Evolutionary conservation across 495 filamentous ascomycete genomes (phyloP).

Genomic region (Hypoxylon subgilvum): DNA sequence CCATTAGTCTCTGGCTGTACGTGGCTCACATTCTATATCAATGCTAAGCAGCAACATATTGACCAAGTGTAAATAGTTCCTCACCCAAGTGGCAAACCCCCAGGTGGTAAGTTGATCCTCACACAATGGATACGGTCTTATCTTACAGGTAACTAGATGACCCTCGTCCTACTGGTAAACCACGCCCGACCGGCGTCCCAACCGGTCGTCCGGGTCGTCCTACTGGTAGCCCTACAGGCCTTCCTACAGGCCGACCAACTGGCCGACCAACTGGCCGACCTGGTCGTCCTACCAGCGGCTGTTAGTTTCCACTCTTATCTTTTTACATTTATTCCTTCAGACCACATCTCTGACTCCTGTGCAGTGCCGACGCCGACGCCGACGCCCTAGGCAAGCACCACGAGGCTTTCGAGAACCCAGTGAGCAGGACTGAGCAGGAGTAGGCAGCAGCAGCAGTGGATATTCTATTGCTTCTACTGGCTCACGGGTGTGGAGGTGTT

Average conservation of each 20-base stretch:
- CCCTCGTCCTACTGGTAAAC: conserved; percentile 6
- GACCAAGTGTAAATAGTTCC: conserved; percentile 6
- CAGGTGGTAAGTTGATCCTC: not conserved
- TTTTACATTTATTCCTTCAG: not conserved
- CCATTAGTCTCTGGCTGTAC: conserved; percentile 7
- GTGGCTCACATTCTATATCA: too few relatives aligned
- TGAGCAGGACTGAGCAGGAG: too few relatives aligned
- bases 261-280: not conserved
- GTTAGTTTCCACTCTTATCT: conserved; percentile 7
- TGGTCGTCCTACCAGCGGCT: conserved; percentile 6
- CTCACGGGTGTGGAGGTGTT: not conserved
- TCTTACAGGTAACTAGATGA: too few relatives aligned
- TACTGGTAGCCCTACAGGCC: not conserved
- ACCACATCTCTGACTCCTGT: not conserved
- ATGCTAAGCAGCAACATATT: not conserved
- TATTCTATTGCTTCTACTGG: not conserved
- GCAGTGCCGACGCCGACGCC: conserved; percentile 8
- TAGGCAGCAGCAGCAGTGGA: too few relatives aligned
- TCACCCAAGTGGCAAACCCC: conserved; percentile 9
- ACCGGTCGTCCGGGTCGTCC: not conserved
- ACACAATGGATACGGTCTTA: not conserved
- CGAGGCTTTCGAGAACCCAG: not conserved
- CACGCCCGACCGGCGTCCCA: conserved; percentile 1
- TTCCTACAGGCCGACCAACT: not conserved
- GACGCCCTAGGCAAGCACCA: not conserved